Percentiles rank a stretch among this genome's conserved stretches.
These are phyloP conservation scores for Galerina marginata DNA, from an alignment of 768 basidiomycete species.

Conservation along the genomic window DNA sequence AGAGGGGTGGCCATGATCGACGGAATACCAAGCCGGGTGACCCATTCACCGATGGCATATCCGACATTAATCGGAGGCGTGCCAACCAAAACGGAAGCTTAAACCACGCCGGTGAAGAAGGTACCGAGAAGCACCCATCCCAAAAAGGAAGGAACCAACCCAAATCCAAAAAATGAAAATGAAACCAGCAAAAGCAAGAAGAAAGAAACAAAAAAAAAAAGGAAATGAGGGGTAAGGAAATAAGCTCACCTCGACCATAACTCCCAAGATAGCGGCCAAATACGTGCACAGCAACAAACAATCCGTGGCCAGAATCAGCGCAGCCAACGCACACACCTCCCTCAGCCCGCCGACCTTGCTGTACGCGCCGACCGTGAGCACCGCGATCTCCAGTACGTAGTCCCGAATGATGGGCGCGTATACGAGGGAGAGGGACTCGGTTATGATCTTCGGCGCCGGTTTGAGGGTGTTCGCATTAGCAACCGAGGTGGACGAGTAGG, in stretches of 20 bases:
- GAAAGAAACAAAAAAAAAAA: background rate
- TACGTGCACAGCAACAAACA: conserved; percentile 90
- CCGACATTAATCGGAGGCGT: no score
- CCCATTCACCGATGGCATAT: background rate
- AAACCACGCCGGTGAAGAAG: no score
- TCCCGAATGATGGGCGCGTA: conserved; percentile 90
- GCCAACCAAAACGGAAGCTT: no score
- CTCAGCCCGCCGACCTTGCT: conserved; percentile 86
- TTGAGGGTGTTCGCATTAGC: conserved; percentile 45
- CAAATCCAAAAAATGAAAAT: background rate
- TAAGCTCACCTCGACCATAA: conserved; percentile 89
- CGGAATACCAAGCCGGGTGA: background rate
- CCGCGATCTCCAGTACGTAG: conserved; percentile 90
- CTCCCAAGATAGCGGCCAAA: conserved; percentile 84
- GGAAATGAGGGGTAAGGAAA: conserved; percentile 3
- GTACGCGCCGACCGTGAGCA: conserved; percentile 86
- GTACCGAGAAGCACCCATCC: background rate
- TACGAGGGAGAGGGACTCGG: conserved; percentile 79
- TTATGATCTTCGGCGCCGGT: conserved; percentile 83
- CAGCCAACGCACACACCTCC: conserved; percentile 95
- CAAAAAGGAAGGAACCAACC: conserved; percentile 1
- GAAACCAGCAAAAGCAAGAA: background rate
- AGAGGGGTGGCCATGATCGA: background rate
- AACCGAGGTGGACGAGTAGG: conserved; percentile 29
- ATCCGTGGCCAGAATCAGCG: conserved; percentile 84